Percentiles rank a stretch among this genome's conserved stretches.
phyloP scores from a whole-genome alignment of 169 alveolate species.

The Nephromyces sp. region DNA sequence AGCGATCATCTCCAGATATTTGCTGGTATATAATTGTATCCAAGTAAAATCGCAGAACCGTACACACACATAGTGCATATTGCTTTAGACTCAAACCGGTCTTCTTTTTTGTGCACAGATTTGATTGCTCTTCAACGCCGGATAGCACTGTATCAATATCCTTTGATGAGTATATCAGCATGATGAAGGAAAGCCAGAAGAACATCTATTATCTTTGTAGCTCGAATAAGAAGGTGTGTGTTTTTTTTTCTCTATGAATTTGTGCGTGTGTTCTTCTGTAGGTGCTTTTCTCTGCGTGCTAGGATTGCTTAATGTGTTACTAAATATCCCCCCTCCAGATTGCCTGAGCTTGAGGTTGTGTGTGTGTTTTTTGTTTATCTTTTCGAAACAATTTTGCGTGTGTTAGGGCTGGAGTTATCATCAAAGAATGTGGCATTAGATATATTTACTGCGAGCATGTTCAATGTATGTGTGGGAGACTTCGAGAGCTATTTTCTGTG shows the following conservation, averaged over 20 bases:
- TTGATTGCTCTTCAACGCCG: slow-evolving; percentile 8
- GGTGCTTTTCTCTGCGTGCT: neutral
- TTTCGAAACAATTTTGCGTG: neutral
- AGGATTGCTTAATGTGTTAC: neutral
- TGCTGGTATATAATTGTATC: neutral
- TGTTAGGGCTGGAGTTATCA: too few relatives aligned
- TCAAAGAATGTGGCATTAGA: too few relatives aligned
- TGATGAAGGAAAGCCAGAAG: slow-evolving; percentile 61
- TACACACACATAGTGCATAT: neutral
- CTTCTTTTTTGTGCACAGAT: neutral
- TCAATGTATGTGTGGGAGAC: too few relatives aligned
- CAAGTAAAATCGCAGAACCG: neutral
- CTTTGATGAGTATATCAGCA: slow-evolving; percentile 48
- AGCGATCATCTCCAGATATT: neutral
- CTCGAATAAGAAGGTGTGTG: slow-evolving; percentile 34
- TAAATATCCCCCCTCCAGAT: neutral
- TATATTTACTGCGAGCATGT: too few relatives aligned
- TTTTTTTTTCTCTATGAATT: neutral
- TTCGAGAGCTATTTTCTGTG: too few relatives aligned
- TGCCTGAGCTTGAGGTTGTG: neutral
- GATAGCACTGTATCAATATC: slow-evolving; percentile 44
- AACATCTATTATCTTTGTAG: slow-evolving; percentile 71
- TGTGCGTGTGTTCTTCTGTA: neutral
- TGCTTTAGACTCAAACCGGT: neutral
- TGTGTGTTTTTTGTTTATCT: neutral